Evolutionary conservation across 768 basidiomycete genomes (phyloP).

Genomic region (Neoboletus magnificus): DNA sequence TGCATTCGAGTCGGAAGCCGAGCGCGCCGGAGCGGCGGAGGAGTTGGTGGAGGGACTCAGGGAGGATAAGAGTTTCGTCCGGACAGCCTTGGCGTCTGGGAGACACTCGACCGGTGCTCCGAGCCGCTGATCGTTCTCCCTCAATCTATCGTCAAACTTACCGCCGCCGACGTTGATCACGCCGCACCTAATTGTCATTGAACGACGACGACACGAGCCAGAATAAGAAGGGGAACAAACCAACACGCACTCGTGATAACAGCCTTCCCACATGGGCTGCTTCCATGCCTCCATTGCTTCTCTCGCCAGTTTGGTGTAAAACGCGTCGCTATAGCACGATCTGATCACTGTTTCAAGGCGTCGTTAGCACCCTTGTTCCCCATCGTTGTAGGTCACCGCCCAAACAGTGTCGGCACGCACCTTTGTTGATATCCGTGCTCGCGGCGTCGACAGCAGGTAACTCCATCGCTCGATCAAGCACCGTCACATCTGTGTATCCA

Average conservation of each 20-base stretch:
- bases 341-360: slow-evolving; percentile 56
- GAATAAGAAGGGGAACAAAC: not conserved
- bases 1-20: not conserved
- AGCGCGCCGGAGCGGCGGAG: not conserved
- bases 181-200: slow-evolving; percentile 19
- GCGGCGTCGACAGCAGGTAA: slow-evolving; percentile 85
- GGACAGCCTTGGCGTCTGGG: slow-evolving; percentile 12
- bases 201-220: not conserved
- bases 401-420: slow-evolving; percentile 3
- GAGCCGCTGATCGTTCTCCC: slow-evolving; percentile 57
- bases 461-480: slow-evolving; percentile 66
- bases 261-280: slow-evolving; percentile 61
- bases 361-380: not conserved
- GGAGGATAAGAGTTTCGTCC: slow-evolving; percentile 16
- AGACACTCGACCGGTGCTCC: slow-evolving; percentile 48
- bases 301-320: slow-evolving; percentile 67
- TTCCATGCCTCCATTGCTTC: slow-evolving; percentile 81
- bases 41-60: not conserved
- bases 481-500: slow-evolving; percentile 65
- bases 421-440: slow-evolving; percentile 50
- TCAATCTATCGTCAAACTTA: slow-evolving; percentile 51
- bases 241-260: slow-evolving; percentile 74
- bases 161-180: slow-evolving; percentile 24
- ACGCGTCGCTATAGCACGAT: slow-evolving; percentile 65
- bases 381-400: not conserved